phyloP scores from a whole-genome alignment of 2,329 filamentous ascomycete species.

The Calonectria crousiana region DNA sequence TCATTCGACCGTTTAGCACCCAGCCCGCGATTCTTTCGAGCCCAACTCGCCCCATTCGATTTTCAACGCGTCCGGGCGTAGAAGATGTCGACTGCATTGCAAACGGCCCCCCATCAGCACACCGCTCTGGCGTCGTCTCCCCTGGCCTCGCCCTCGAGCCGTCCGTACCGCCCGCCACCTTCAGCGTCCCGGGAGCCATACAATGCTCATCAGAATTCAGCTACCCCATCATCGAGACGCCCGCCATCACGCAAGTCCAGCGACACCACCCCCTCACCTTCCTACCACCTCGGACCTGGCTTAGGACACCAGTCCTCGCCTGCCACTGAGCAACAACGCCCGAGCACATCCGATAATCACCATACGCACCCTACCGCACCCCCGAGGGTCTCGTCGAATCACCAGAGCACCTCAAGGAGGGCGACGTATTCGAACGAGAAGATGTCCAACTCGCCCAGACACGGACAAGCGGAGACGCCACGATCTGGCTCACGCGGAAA shows the following conservation, averaged over 20 bases:
- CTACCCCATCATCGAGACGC: slow-evolving; percentile 66
- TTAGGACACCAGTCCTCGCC: slow-evolving; percentile 62
- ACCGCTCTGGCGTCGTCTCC: slow-evolving; percentile 62
- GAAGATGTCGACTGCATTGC: slow-evolving; percentile 68
- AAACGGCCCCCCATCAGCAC: slow-evolving; percentile 69
- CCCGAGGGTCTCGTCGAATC: slow-evolving; percentile 83
- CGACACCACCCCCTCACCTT: slow-evolving; percentile 57
- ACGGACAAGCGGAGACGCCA: slow-evolving; percentile 51
- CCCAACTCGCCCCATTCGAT: slow-evolving; percentile 17
- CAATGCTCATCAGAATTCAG: slow-evolving; percentile 63
- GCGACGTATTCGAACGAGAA: slow-evolving; percentile 60
- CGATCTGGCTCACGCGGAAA: slow-evolving; percentile 51
- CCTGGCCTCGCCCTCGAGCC: slow-evolving; percentile 61
- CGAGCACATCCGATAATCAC: slow-evolving; percentile 62
- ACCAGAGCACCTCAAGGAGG: slow-evolving; percentile 58
- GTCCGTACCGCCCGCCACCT: slow-evolving; percentile 65
- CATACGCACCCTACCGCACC: slow-evolving; percentile 80
- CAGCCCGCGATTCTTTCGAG: slow-evolving; percentile 8
- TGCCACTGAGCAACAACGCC: slow-evolving; percentile 54
- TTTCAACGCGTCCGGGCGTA: slow-evolving; percentile 43
- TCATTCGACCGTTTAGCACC: slow-evolving; percentile 23
- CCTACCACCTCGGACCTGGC: slow-evolving; percentile 53
- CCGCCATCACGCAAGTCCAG: slow-evolving; percentile 65
- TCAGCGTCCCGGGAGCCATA: slow-evolving; percentile 68
- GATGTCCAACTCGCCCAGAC: slow-evolving; percentile 56